A percentile compares a stretch with the other conserved stretches of the same genome.
Conservation (phyloP, 129 eudicot species). For the Artemisia tridentata region DNA sequence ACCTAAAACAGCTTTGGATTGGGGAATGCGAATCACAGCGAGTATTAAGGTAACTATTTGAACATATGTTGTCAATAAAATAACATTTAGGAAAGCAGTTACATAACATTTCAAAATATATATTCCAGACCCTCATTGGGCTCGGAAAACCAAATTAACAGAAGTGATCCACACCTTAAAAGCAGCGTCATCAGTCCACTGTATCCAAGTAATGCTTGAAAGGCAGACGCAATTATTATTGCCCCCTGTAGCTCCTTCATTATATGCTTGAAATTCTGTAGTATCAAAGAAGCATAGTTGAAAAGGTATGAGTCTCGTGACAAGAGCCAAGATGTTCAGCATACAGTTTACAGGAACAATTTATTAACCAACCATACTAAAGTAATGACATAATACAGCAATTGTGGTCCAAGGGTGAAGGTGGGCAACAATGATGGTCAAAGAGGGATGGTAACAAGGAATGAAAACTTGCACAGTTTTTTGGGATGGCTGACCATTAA, state of each 20-base stretch:
- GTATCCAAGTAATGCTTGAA: conserved; percentile 89
- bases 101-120: background rate
- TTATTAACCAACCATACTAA: too few relatives aligned
- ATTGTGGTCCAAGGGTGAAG: background rate
- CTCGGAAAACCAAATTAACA: conserved; percentile 5
- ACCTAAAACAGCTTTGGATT: background rate
- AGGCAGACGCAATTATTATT: conserved; percentile 78
- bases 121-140: background rate
- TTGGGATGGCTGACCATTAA: background rate
- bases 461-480: background rate
- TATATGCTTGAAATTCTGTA: conserved; percentile 92
- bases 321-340: conserved; percentile 9
- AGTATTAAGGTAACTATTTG: background rate
- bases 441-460: background rate
- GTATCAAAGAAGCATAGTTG: conserved; percentile 14
- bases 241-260: conserved; percentile 98
- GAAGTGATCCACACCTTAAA: conserved; percentile 49
- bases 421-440: background rate
- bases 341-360: too few relatives aligned
- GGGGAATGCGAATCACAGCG: background rate
- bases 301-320: conserved; percentile 3
- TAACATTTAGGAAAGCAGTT: background rate
- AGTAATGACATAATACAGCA: conserved; percentile 1
- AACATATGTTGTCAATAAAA: background rate
- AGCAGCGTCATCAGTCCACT: conserved; percentile 88